A percentile compares a stretch with the other conserved stretches of the same genome.
These are phyloP conservation scores for Curvularia spicifera DNA, from an alignment of 2,329 filamentous ascomycete species.

Conservation along the genomic window DNA sequence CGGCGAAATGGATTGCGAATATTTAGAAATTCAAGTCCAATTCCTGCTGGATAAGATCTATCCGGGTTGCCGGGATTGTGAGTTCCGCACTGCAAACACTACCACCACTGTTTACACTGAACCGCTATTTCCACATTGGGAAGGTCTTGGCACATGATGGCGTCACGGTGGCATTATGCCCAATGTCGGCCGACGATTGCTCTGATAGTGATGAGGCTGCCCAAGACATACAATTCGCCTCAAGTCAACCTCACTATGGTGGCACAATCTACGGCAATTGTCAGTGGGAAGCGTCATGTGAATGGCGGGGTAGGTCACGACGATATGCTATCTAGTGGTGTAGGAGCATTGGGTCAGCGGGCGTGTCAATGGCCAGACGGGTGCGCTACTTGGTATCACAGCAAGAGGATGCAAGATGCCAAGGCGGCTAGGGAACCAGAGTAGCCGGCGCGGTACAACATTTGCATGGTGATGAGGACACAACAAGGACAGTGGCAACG, in stretches of 20 bases:
- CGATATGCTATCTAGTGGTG: constrained; percentile 17
- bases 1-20: constrained; percentile 5
- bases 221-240: too few species aligned
- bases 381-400: constrained; percentile 16
- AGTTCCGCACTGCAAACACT: background rate
- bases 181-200: constrained; percentile 22
- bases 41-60: background rate
- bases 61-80: background rate
- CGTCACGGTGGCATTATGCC: constrained; percentile 8
- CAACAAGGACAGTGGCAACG: background rate
- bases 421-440: background rate
- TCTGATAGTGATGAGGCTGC: constrained; percentile 5
- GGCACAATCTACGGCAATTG: constrained; percentile 9
- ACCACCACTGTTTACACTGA: background rate
- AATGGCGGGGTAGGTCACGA: constrained; percentile 4
- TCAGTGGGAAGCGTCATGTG: constrained; percentile 10
- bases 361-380: constrained; percentile 1
- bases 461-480: background rate
- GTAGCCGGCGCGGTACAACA: background rate
- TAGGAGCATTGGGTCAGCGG: constrained; percentile 23
- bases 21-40: background rate
- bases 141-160: background rate
- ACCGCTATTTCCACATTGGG: background rate
- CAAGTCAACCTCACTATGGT: constrained; percentile 8
- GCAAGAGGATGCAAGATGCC: constrained; percentile 2